Evolutionary conservation across 2,329 filamentous ascomycete species (phyloP).

Genomic region (Penicillium sp.): DNA sequence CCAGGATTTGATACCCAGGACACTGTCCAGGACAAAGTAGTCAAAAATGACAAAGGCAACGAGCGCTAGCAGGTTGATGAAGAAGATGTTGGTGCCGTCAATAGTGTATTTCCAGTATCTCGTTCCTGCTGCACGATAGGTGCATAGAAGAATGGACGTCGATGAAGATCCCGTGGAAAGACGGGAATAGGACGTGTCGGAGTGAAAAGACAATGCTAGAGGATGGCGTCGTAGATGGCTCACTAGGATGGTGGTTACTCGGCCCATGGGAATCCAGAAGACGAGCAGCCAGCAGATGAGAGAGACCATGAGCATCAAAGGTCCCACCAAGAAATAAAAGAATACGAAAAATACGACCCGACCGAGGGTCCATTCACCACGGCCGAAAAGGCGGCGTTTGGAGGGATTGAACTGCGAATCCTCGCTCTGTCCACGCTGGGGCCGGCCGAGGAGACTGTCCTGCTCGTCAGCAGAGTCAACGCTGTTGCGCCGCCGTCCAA

Average conservation of each 20-base stretch:
- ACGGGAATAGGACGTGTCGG: constrained; percentile 75
- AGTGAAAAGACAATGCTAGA: constrained; percentile 88
- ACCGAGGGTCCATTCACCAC: constrained; percentile 93
- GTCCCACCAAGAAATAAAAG: constrained; percentile 91
- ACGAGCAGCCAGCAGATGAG: constrained; percentile 93
- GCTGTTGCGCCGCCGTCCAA: constrained; percentile 84
- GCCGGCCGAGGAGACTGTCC: constrained; percentile 78
- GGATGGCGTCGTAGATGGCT: constrained; percentile 92
- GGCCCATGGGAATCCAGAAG: constrained; percentile 98
- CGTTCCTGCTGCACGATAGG: constrained; percentile 88
- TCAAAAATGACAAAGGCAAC: constrained; percentile 96
- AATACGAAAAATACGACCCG: constrained; percentile 94
- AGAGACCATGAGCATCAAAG: constrained; percentile 81
- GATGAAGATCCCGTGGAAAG: constrained; percentile 69
- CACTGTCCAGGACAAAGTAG: constrained; percentile 74
- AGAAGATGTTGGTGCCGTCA: constrained; percentile 97
- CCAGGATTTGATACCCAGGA: constrained; percentile 68
- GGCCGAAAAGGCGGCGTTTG: constrained; percentile 88
- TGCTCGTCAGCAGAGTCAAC: constrained; percentile 87
- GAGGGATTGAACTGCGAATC: constrained; percentile 49
- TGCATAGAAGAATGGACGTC: constrained; percentile 89
- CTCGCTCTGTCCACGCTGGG: constrained; percentile 54
- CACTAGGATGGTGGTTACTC: constrained; percentile 85
- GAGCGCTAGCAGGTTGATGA: constrained; percentile 93
- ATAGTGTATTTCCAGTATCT: constrained; percentile 99